Evolutionary conservation across 495 filamentous ascomycete species (phyloP).

Genomic region (Staphylotrichum longicolle): DNA sequence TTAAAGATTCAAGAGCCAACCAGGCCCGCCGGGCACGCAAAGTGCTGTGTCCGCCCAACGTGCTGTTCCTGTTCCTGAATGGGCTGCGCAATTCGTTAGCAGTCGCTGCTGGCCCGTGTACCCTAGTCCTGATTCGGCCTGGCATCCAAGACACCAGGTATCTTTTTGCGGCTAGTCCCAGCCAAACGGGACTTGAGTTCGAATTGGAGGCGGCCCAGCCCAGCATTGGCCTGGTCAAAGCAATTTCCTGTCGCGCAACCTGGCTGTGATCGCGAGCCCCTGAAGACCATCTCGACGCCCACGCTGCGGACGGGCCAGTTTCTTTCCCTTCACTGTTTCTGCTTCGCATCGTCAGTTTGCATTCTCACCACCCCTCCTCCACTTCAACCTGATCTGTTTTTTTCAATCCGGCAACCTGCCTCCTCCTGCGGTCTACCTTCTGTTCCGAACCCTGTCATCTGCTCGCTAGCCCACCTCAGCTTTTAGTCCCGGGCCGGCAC

Average conservation of each 20-base stretch:
- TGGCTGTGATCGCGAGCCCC: constrained; percentile 25
- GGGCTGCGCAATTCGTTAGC: constrained; percentile 29
- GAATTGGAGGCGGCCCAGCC: constrained; percentile 24
- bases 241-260: constrained; percentile 32
- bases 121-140: constrained; percentile 26
- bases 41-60: constrained; percentile 5
- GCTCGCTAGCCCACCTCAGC: neutral
- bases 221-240: constrained; percentile 25
- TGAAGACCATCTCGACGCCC: constrained; percentile 28
- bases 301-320: neutral
- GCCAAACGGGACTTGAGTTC: constrained; percentile 24
- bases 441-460: neutral
- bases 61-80: constrained; percentile 27
- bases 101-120: constrained; percentile 15
- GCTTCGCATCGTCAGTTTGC: constrained; percentile 13
- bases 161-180: constrained; percentile 23
- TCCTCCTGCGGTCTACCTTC: neutral
- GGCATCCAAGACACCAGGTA: constrained; percentile 26
- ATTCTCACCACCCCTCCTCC: constrained; percentile 4
- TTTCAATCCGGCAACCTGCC: constrained; percentile 24
- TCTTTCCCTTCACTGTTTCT: constrained; percentile 2
- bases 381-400: constrained; percentile 3
- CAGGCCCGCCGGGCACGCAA: neutral
- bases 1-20: constrained; percentile 16
- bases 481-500: constrained; percentile 16